Percentiles rank a stretch among this genome's conserved stretches.
Evolutionary conservation across 306 rosid species (phyloP).

Genomic region (Castanopsis chinensis): DNA sequence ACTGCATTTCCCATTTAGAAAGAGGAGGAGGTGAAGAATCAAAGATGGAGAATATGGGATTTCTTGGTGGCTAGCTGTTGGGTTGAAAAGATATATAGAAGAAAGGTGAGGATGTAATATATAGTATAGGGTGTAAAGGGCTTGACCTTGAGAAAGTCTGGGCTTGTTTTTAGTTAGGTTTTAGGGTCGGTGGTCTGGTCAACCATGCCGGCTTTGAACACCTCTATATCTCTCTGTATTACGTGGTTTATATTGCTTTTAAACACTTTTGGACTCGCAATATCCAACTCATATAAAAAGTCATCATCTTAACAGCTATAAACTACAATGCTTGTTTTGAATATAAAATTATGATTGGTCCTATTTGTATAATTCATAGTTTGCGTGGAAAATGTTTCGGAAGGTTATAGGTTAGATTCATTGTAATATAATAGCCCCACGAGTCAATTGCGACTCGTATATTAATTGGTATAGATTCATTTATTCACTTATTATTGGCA

Average conservation of each 20-base stretch:
- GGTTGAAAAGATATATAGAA: neutral
- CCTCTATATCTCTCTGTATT: neutral
- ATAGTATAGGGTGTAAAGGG: neutral
- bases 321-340: neutral
- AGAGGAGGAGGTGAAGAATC: neutral
- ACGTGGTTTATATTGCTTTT: neutral
- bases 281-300: neutral
- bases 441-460: neutral
- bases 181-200: slow-evolving; percentile 81
- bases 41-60: neutral
- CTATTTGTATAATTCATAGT: too few species aligned
- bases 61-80: neutral
- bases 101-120: slow-evolving; percentile 16
- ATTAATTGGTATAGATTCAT: neutral
- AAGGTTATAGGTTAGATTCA: too few species aligned
- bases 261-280: slow-evolving; percentile 6
- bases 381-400: too few species aligned
- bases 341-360: neutral
- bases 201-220: slow-evolving; percentile 73
- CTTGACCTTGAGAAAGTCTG: slow-evolving; percentile 61
- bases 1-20: slow-evolving; percentile 55
- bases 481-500: neutral
- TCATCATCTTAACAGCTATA: neutral
- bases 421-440: neutral
- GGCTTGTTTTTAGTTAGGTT: slow-evolving; percentile 15